phyloP scores from a whole-genome alignment of 257 asterid species.

The Phtheirospermum japonicum region DNA sequence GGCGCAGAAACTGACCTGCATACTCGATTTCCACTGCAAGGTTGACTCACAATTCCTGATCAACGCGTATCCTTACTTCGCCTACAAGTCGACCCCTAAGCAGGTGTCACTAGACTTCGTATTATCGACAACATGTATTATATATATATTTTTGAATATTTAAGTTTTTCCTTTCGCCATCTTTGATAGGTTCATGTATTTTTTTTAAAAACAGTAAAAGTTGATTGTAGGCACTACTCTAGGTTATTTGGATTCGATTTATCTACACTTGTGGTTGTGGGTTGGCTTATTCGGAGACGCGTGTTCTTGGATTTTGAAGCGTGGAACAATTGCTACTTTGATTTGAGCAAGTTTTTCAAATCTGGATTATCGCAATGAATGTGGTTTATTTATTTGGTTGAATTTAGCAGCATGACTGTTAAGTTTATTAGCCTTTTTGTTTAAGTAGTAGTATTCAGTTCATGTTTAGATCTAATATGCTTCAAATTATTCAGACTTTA shows the following conservation, averaged over 20 bases:
- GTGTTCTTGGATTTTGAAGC: conserved; percentile 22
- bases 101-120: too few species aligned
- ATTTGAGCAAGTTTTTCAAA: conserved; percentile 62
- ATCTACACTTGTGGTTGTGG: neutral
- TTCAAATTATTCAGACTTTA: too few species aligned
- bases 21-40: too few species aligned
- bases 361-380: conserved; percentile 37
- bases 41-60: too few species aligned
- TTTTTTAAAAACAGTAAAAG: too few species aligned
- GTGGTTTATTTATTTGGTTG: conserved; percentile 21
- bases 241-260: neutral
- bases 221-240: too few species aligned
- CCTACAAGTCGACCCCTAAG: too few species aligned
- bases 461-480: conserved; percentile 57
- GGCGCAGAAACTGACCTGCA: too few species aligned
- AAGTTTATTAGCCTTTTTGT: conserved; percentile 15
- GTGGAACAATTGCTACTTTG: neutral
- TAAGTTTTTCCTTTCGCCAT: neutral
- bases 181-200: conserved; percentile 22
- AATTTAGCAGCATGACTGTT: conserved; percentile 6
- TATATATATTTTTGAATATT: neutral
- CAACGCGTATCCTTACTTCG: too few species aligned
- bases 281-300: conserved; percentile 3
- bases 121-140: too few species aligned
- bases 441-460: neutral